A percentile compares a stretch with the other conserved stretches of the same genome.
phyloP scores from a whole-genome alignment of 352 stramenopile species.

The Phytophthora tubulina region DNA sequence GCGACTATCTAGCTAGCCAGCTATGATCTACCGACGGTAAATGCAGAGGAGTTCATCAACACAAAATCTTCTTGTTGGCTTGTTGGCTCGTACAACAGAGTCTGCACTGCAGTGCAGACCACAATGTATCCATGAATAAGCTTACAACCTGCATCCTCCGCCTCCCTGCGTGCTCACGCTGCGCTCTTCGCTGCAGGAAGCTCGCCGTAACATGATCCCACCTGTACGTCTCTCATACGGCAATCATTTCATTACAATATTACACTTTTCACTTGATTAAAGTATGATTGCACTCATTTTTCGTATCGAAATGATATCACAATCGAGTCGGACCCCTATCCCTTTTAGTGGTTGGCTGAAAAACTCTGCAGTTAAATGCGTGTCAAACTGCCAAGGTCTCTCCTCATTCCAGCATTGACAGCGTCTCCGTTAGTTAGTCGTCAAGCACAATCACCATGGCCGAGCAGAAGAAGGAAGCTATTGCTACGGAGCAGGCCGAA shows the following conservation, averaged over 20 bases:
- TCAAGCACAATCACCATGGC: slow-evolving; percentile 25
- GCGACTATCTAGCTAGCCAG: not conserved
- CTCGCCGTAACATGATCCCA: slow-evolving; percentile 1
- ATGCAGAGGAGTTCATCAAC: too few relatives aligned
- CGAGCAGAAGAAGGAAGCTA: slow-evolving; percentile 55
- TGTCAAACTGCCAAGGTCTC: slow-evolving; percentile 7
- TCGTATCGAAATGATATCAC: slow-evolving; percentile 7
- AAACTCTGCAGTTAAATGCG: slow-evolving; percentile 1
- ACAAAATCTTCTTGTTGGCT: too few relatives aligned
- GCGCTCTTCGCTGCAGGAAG: not conserved
- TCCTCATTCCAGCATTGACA: slow-evolving; percentile 16
- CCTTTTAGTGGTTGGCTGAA: slow-evolving; percentile 26
- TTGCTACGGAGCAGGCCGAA: slow-evolving; percentile 45
- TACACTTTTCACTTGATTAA: slow-evolving; percentile 4
- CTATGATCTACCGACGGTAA: too few relatives aligned
- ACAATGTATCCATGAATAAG: too few relatives aligned
- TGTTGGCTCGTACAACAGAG: too few relatives aligned
- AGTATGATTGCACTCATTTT: not conserved
- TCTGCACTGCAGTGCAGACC: too few relatives aligned
- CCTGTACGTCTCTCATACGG: not conserved
- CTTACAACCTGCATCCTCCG: too few relatives aligned
- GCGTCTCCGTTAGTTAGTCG: slow-evolving; percentile 2
- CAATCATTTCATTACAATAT: slow-evolving; percentile 10
- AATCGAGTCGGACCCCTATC: slow-evolving; percentile 1
- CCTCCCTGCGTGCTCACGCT: not conserved